Evolutionary conservation across 306 rosid species (phyloP), one percentile per base, ranked within the genome.

Genomic region (Citrullus mucosospermus): DNA sequence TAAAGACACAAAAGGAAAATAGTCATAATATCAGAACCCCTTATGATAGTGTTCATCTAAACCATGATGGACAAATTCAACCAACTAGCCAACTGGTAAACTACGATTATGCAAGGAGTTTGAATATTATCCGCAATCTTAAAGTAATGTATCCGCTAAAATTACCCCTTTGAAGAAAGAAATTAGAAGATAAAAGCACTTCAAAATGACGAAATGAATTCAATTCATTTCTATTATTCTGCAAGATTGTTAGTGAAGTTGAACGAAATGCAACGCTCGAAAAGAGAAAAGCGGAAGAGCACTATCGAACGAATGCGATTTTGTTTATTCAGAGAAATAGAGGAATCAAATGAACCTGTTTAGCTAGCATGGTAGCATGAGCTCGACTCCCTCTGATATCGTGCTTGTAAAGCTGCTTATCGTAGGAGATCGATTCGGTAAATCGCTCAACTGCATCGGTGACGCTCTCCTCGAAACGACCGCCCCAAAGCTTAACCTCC

Each of bases 401-500:
- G 22, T 95, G 96, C 86, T 89, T 95, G 85, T 89, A 95, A 14
- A 95, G 90, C 81, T 77, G 82, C 57, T 91, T 95, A 71, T 95
- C 99, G 77, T 63, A 95, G 13, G 97, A 92, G 81, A 95, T 86
- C n/a, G 99, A 95, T 79, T 95, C 99, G 0, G 99, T 91, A 89
- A 95, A 91, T 55, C 96, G 87, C 84, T 95, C 99, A 3, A 95
- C 99, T 3, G 84, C 86, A 44, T 95, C 97, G 39, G 99, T 91
- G 8, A 95, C 96, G 57, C 91, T 85, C 69, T 92, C 91, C 81
- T 95, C 89, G 81, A 95, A 95, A 36, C 99, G 89, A n/a, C 99
- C 99, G 22, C 97, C 99, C 99, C 99, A 95, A 0, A 95, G 93
- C 84, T 95, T 95, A 18, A 73, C 86, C 85, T 95, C 97, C 82